Base-by-base conservation (phyloP, 2,329 filamentous ascomycete genomes). In the Talaromyces sp. region DNA sequence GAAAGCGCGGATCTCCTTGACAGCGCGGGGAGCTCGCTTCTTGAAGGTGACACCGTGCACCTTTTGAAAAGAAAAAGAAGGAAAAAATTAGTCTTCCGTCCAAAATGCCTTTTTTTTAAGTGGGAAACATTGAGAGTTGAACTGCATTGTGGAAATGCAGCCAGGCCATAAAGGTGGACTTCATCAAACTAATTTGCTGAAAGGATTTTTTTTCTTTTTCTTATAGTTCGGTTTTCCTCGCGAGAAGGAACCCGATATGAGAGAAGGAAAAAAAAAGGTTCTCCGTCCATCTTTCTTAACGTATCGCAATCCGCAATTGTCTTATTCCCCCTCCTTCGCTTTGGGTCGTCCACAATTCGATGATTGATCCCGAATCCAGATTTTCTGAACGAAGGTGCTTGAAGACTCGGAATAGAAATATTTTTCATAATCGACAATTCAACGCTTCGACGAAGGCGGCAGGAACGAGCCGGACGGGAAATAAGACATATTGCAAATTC, bases 1-100 rank as follows among this genome's bases (percentile, higher is more conserved):
- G 76, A 99, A 99, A 73, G 82, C 85, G 82, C 91, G 90, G 84
- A 99, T 97, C 89, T 97, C 94, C 89, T 99, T 99, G 85, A 99
- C 95, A 75, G 94, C 94, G 75, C 86, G 85, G 78, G 94, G 94
- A 78, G 95, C 95, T 78, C 94, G 87, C 91, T 99, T 97, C 89
- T 99, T 99, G 91, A 99, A 99, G 78, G 85, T 86, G 68, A 94
- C 89, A 80, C 94, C 94, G 82, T 97, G 92, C 77, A 97, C 83
- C 94, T 97, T 79, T 78, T 65, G 61, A 65, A 61, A 62, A 68
- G 68, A 72, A 72, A 70, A 69, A 71, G 21, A 28, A 13, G 67
- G 71, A 63, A 70, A 68, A 67, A 73, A 81, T 87, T 80, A 88
- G 85, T 86, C 84, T 86, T 86, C 84, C 83, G 83, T 79, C 83